phyloP scores from a whole-genome alignment of 495 filamentous ascomycete species.

The Penicillium herquei region DNA sequence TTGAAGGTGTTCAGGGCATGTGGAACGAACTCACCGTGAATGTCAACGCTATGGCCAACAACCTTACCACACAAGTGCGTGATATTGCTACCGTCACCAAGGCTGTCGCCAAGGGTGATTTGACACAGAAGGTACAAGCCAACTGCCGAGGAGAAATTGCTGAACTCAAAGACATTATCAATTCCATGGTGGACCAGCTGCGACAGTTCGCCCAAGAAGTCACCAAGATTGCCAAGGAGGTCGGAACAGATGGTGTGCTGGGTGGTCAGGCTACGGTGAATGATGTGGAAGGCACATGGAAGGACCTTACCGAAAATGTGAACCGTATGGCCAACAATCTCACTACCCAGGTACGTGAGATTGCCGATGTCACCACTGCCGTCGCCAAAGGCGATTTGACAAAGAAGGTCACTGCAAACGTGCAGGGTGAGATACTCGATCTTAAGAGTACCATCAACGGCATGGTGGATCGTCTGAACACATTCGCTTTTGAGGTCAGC shows the following conservation, averaged over 20 bases:
- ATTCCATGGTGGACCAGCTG: conserved; percentile 97
- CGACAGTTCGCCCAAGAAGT: conserved; percentile 97
- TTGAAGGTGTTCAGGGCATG: conserved; percentile 79
- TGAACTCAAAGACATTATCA: conserved; percentile 95
- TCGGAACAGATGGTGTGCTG: conserved; percentile 93
- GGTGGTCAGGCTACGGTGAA: conserved; percentile 96
- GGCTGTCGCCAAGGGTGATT: conserved; percentile 91
- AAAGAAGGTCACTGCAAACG: conserved; percentile 94
- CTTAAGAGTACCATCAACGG: conserved; percentile 98
- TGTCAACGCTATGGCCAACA: conserved; percentile 98
- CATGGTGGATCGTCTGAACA: conserved; percentile 97
- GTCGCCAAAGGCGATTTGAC: conserved; percentile 93
- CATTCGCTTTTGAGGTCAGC: conserved; percentile 97
- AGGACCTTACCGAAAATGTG: conserved; percentile 94
- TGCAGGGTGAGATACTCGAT: conserved; percentile 91
- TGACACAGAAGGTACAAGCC: conserved; percentile 95
- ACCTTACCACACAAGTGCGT: conserved; percentile 94
- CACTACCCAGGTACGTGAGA: conserved; percentile 97
- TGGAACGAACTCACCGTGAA: conserved; percentile 99
- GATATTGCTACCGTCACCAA: conserved; percentile 99
- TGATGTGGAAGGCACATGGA: conserved; percentile 97
- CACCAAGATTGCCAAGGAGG: conserved; percentile 94
- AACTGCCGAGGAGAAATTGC: conserved; percentile 96
- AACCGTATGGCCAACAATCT: conserved; percentile 99
- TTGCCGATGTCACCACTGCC: conserved; percentile 95